phyloP scores from a whole-genome alignment of 129 eudicot genomes.

The Sambucus nigra region DNA sequence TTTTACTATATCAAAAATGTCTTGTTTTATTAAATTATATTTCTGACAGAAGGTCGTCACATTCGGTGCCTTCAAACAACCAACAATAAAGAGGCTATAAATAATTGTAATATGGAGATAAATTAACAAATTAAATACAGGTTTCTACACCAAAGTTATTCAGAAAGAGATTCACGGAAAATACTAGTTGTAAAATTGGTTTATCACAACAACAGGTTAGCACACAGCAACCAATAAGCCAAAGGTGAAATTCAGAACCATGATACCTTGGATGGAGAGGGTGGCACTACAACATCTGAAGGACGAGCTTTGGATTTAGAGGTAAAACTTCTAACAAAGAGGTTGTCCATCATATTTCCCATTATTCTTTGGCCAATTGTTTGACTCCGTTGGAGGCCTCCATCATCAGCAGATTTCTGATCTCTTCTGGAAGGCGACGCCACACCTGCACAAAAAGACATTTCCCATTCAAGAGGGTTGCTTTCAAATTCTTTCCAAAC shows the following conservation, averaged over 20 bases:
- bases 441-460: slow-evolving; percentile 35
- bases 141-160: no score
- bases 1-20: no score
- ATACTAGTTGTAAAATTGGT: no score
- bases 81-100: no score
- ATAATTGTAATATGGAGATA: no score
- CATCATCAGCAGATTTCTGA: slow-evolving; percentile 42
- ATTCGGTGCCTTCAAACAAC: no score
- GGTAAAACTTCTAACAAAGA: slow-evolving; percentile 66
- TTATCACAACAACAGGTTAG: slow-evolving; percentile 1
- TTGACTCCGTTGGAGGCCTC: slow-evolving; percentile 60
- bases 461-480: background rate
- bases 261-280: slow-evolving; percentile 84
- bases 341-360: slow-evolving; percentile 94
- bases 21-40: no score
- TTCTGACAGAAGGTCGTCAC: no score
- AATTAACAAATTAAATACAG: no score
- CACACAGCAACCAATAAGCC: background rate
- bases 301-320: slow-evolving; percentile 45
- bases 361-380: slow-evolving; percentile 83
- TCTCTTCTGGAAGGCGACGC: slow-evolving; percentile 59
- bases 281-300: slow-evolving; percentile 44
- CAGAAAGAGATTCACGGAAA: no score
- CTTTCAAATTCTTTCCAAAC: slow-evolving; percentile 8
- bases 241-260: slow-evolving; percentile 4